phyloP scores from a whole-genome alignment of 208 protist genomes.

The Jaenimonas drosophilae region DNA sequence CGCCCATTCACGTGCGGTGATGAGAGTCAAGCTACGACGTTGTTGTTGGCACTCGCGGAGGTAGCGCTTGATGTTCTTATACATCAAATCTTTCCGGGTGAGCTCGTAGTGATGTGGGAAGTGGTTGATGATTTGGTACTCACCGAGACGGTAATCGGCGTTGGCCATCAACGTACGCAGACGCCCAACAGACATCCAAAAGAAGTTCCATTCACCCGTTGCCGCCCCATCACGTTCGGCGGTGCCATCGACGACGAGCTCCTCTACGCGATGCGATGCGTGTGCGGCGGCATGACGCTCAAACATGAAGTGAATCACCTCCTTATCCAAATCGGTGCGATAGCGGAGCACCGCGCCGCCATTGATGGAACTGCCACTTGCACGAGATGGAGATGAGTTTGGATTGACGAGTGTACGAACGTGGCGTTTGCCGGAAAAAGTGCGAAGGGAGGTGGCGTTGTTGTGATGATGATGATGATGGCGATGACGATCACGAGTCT shows the following conservation, averaged over 20 bases:
- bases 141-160: constrained; percentile 58
- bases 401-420: neutral
- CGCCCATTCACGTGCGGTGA: constrained; percentile 30
- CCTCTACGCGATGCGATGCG: constrained; percentile 14
- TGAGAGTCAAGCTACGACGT: constrained; percentile 12
- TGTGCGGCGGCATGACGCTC: constrained; percentile 23
- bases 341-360: constrained; percentile 38
- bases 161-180: constrained; percentile 62
- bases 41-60: constrained; percentile 23
- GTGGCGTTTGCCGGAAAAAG: neutral
- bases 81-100: constrained; percentile 96
- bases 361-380: constrained; percentile 1
- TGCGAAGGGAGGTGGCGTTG: no score
- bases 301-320: constrained; percentile 81
- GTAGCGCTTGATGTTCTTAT: constrained; percentile 95
- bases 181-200: constrained; percentile 79
- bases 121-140: constrained; percentile 94
- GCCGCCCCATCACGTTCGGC: constrained; percentile 14
- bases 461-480: no score
- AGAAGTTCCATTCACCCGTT: constrained; percentile 84
- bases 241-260: constrained; percentile 19
- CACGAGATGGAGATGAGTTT: constrained; percentile 2
- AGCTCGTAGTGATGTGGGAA: constrained; percentile 97
- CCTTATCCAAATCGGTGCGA: constrained; percentile 76
- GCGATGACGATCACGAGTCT: no score